Base-by-base conservation (phyloP, 495 filamentous ascomycete genomes). In the Chaetomidium leptoderma region DNA sequence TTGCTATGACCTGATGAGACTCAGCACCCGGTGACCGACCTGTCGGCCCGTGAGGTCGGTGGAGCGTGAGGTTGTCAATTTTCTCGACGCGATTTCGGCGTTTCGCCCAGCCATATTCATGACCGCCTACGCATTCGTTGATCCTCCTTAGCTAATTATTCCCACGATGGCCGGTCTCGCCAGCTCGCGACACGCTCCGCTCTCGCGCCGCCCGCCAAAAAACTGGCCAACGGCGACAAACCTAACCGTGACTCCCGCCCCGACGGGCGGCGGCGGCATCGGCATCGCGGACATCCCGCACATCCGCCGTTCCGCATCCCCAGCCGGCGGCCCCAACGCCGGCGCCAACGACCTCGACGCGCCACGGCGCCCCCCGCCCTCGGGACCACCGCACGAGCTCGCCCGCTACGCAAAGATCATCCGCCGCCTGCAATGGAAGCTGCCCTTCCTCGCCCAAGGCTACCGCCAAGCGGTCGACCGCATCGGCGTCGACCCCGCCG, bases 371-470 rank as follows among this genome's bases (percentile, higher is more conserved):
- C 55, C 17, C 70, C 78, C 4, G 53, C 70, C 13, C 57, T n/a
- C 27, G 29, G 71, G n/a, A n/a, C n/a, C 80, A 2, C 51, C 72
- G 16, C 66, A 73, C 30, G 80, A 84, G 58, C 69, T 83, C 5
- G 54, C 69, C 2, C 81, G 82, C 9, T 83, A 79, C 68, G 70
- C 74, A 54, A 83, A 82, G 52, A 83, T 85, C 55, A 71, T 80
- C 19, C 70, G 76, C 3, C 77, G 83, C 0, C 67, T 86, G 16
- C 74, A 77, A 65, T 86, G 82, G 83, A 86, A 85, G 60, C 70
- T 83, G 2, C 77, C 76, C 5, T 82, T 80, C 63, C 74, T 86
- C 40, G 78, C 74, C 6, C 65, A 73, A 35, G 81, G 73, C 29
- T 86, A 84, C 67, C 64, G 64, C 17, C 63, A 73, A 2, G 81